phyloP scores from a whole-genome alignment of 495 filamentous ascomycete genomes.

The Sabuloglossum arenarium region DNA sequence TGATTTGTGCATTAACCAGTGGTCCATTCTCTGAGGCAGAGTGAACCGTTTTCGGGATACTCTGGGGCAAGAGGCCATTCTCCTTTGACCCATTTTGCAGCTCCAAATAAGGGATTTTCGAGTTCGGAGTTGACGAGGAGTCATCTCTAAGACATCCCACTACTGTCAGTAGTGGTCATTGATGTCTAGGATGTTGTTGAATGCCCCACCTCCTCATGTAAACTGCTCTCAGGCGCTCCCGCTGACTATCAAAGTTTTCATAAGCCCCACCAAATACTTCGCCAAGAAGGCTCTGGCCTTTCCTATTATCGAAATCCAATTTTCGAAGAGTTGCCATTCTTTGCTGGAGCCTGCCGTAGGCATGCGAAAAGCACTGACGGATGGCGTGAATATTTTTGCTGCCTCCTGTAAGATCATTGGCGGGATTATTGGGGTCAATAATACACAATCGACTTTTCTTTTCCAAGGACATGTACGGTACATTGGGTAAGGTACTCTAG shows the following conservation, averaged over 20 bases:
- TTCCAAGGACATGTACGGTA: constrained; percentile 23
- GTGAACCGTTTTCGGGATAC: too few relatives aligned
- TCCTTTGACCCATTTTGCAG: not conserved
- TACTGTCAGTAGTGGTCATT: constrained; percentile 4
- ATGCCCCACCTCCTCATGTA: constrained; percentile 14
- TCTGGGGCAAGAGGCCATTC: not conserved
- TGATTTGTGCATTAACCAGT: not conserved
- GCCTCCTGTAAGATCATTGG: constrained; percentile 74
- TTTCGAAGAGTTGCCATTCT: constrained; percentile 29
- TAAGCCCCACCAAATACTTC: constrained; percentile 54
- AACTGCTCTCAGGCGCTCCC: constrained; percentile 27
- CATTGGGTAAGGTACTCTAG: constrained; percentile 10
- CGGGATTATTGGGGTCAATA: constrained; percentile 65
- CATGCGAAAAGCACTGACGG: constrained; percentile 37
- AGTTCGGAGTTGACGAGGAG: not conserved
- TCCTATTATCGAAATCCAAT: constrained; percentile 8
- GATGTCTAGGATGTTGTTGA: not conserved
- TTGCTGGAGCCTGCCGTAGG: constrained; percentile 30
- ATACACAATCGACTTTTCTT: constrained; percentile 42
- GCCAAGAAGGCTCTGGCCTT: constrained; percentile 36
- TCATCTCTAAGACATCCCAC: not conserved
- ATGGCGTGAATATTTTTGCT: constrained; percentile 44
- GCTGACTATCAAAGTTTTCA: constrained; percentile 40
- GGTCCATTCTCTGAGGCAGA: too few relatives aligned
- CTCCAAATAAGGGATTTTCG: not conserved